Conservation (phyloP, 768 basidiomycete genomes). For the Terana coerulea region DNA sequence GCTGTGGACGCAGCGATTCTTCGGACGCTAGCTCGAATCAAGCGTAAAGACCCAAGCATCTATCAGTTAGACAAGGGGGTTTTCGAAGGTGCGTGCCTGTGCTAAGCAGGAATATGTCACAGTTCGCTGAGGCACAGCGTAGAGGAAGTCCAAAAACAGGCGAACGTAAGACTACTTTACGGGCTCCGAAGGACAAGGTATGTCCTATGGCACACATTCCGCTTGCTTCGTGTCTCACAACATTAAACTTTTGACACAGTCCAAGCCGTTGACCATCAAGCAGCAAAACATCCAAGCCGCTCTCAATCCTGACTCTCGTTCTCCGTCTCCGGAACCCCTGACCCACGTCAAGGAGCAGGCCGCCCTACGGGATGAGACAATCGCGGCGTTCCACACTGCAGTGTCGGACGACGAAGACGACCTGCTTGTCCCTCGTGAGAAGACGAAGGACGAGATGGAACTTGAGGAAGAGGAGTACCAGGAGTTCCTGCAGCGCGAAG, state of each 20-base stretch:
- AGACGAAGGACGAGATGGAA: slow-evolving; percentile 73
- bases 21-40: slow-evolving; percentile 82
- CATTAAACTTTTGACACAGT: slow-evolving; percentile 30
- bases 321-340: slow-evolving; percentile 44
- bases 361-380: slow-evolving; percentile 74
- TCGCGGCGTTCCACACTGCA: slow-evolving; percentile 71
- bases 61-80: slow-evolving; percentile 70
- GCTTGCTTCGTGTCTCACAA: neutral
- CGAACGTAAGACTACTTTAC: slow-evolving; percentile 24
- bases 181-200: slow-evolving; percentile 49
- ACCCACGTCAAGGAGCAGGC: slow-evolving; percentile 81
- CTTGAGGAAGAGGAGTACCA: slow-evolving; percentile 84
- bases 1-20: slow-evolving; percentile 93
- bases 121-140: neutral
- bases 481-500: slow-evolving; percentile 75
- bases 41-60: slow-evolving; percentile 77
- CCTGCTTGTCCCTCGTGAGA: slow-evolving; percentile 69
- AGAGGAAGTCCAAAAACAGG: slow-evolving; percentile 65
- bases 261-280: slow-evolving; percentile 72
- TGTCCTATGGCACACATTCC: neutral
- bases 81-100: slow-evolving; percentile 62
- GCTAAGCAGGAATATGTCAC: neutral
- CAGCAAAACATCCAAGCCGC: slow-evolving; percentile 65
- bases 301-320: slow-evolving; percentile 49
- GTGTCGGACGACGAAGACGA: slow-evolving; percentile 51